Base-by-base conservation (phyloP, 2,329 filamentous ascomycete genomes). In the Trichophyton simii region DNA sequence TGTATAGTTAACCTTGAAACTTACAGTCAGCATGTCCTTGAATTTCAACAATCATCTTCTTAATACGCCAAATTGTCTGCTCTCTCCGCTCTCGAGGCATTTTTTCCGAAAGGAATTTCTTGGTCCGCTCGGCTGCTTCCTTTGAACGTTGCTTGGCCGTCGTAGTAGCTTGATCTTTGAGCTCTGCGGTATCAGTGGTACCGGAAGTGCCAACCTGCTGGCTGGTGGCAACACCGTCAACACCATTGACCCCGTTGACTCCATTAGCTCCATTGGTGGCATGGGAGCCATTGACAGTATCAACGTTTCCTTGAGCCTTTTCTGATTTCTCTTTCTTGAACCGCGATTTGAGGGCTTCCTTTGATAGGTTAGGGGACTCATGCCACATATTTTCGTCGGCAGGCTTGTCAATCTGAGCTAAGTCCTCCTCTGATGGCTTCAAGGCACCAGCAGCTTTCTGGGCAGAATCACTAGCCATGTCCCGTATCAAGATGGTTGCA, bases 41-140 rank as follows among this genome's bases (percentile, higher is more conserved):
- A 68, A 95, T 91, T 76, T 99, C 94, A 54, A 96, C 85, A 44
- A 99, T 79, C 88, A 97, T 95, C 84, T 97, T 97, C 85, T 92
- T 99, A 67, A 99, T 77, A 42, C 94, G 88, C 83, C 86, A 96
- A 68, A 96, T 86, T 61, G 86, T 87, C 79, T 96, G 91, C 6
- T 97, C 91, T 63, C 91, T 90, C 63, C 94, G 90, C 74, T 97
- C 91, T 75, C 92, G 79, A 0, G 94, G 91, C 76, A 99, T 82
- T 81, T 97, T 99, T 69, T 86, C 83, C 67, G 84, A 81, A 61
- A 96, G 78, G 72, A 97, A 97, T 67, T 88, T 83, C 71, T 82
- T 85, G 28, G 87, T 80, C 62, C 80, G 69, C 11, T 69, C 67
- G 25, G 67, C 65, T 42, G 69, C 60, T 62, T 78, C 76, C 57